These are phyloP conservation scores for Fragaria nilgerrensis DNA, from an alignment of 306 rosid genomes.

Conservation along the genomic window DNA sequence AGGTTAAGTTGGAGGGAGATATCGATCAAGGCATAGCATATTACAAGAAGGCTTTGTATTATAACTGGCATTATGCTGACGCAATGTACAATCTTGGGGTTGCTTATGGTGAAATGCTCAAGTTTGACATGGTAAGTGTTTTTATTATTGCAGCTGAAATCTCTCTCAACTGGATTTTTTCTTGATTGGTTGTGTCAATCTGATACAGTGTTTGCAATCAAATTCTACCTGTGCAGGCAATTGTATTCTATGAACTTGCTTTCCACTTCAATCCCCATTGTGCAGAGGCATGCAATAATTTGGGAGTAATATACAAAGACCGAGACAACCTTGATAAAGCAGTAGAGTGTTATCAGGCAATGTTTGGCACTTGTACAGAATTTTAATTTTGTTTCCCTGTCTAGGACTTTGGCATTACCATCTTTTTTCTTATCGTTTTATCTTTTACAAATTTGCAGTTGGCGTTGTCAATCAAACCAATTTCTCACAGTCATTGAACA, in stretches of 20 bases:
- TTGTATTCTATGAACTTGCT: constrained; percentile 96
- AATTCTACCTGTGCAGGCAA: constrained; percentile 61
- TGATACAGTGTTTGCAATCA: background rate
- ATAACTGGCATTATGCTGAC: constrained; percentile 99
- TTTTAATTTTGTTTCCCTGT: background rate
- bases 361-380: constrained; percentile 1
- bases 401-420: constrained; percentile 10
- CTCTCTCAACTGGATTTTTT: background rate
- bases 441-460: constrained; percentile 49
- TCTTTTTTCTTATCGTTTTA: constrained; percentile 2
- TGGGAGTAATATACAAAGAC: constrained; percentile 98
- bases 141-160: background rate
- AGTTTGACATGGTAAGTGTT: constrained; percentile 82
- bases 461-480: constrained; percentile 89
- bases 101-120: constrained; percentile 99
- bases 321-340: constrained; percentile 99
- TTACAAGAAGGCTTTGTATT: constrained; percentile 90
- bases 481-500: constrained; percentile 96
- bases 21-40: constrained; percentile 80
- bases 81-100: constrained; percentile 99
- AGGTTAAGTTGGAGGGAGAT: constrained; percentile 98
- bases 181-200: constrained; percentile 18
- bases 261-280: constrained; percentile 98
- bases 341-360: constrained; percentile 97
- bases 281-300: constrained; percentile 96